Conservation (phyloP, 2,329 filamentous ascomycete species). For the Clonostachys byssicola region DNA sequence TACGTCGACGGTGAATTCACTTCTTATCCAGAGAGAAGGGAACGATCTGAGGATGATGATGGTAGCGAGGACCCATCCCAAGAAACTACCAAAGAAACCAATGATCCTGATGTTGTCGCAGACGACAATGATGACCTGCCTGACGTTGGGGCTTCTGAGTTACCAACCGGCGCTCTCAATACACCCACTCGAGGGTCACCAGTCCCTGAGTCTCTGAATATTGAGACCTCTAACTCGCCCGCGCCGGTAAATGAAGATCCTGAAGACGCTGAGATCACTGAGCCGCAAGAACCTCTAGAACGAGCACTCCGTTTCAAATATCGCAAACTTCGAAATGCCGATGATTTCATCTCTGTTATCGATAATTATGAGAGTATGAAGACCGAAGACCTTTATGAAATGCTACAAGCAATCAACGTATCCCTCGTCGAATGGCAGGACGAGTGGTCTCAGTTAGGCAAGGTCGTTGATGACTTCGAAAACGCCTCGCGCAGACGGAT, state of each 20-base stretch:
- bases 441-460: slow-evolving; percentile 47
- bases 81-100: slow-evolving; percentile 15
- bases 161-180: slow-evolving; percentile 28
- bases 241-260: slow-evolving; percentile 27
- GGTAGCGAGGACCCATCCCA: slow-evolving; percentile 19
- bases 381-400: slow-evolving; percentile 36
- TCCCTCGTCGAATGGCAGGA: slow-evolving; percentile 46
- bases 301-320: slow-evolving; percentile 32
- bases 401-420: slow-evolving; percentile 37
- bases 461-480: slow-evolving; percentile 52
- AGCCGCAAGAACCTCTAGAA: slow-evolving; percentile 23
- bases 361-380: slow-evolving; percentile 45
- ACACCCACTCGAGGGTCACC: slow-evolving; percentile 33
- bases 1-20: slow-evolving; percentile 32
- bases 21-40: slow-evolving; percentile 31
- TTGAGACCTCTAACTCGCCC: slow-evolving; percentile 29
- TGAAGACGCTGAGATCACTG: slow-evolving; percentile 26
- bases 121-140: slow-evolving; percentile 24
- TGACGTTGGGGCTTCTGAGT: slow-evolving; percentile 20
- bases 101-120: slow-evolving; percentile 8
- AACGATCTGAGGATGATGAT: slow-evolving; percentile 21
- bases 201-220: slow-evolving; percentile 28
- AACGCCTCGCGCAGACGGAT: slow-evolving; percentile 46
- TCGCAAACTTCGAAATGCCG: slow-evolving; percentile 43
- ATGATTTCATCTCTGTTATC: slow-evolving; percentile 42